These are phyloP conservation scores for Aspergillus bombycis DNA, from an alignment of 2,329 filamentous ascomycete species.

Conservation along the genomic window DNA sequence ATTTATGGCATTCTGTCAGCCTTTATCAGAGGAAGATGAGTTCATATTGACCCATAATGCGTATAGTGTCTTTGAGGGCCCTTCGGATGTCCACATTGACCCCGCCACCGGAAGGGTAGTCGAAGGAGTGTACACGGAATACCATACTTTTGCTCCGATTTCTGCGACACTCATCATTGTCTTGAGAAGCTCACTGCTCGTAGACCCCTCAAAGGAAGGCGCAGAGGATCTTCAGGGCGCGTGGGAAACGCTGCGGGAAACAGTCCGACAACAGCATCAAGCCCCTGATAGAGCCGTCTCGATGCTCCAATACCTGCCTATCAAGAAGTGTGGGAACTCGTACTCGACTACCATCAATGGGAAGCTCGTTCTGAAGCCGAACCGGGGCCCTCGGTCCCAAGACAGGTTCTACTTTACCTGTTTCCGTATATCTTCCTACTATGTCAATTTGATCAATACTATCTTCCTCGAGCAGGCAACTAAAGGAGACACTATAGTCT, in stretches of 20 bases:
- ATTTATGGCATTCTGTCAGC: constrained; percentile 37
- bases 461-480: background rate
- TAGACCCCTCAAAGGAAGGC: background rate
- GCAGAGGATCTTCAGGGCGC: background rate
- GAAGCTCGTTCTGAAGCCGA: background rate
- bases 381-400: background rate
- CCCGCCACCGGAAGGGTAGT: background rate
- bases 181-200: background rate
- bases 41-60: constrained; percentile 39
- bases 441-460: constrained; percentile 3
- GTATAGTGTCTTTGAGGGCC: constrained; percentile 37
- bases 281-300: background rate
- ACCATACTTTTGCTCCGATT: background rate
- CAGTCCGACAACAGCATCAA: background rate
- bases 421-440: background rate
- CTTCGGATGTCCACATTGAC: constrained; percentile 8
- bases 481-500: background rate
- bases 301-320: background rate
- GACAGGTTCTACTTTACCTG: constrained; percentile 1
- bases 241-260: background rate
- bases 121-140: background rate
- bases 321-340: background rate
- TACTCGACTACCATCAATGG: background rate
- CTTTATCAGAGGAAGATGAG: constrained; percentile 28
- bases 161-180: background rate